Evolutionary conservation across 2,329 filamentous ascomycete species (phyloP), one percentile per base, ranked within the genome.

Genomic region (Keithomyces neogunnii): DNA sequence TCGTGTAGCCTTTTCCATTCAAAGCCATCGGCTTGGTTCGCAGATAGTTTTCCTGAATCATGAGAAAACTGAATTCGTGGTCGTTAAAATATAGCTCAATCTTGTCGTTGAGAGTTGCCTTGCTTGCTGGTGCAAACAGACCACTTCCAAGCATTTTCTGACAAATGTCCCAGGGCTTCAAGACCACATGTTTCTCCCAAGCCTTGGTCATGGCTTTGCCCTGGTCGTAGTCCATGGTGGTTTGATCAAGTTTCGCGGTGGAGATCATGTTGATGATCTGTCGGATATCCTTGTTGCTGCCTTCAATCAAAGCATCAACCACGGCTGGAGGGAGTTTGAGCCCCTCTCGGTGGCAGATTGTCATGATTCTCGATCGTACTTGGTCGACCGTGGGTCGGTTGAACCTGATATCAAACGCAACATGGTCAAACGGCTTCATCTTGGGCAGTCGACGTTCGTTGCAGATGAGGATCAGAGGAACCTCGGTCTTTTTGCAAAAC

Each of bases 21-120:
- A 88, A 73, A 4, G 69, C 76, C 54, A 84, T 77, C 3, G 93
- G 93, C 54, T 84, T 88, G 2, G 89, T 90, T 56, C 83, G 86
- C 10, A 99, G 77, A 60, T 99, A 99, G 64, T 99, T 99, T 68
- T 99, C 95, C 66, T 99, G 93, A 45, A 99, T 84, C 93, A 99
- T 97, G 49, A 99, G 75, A 63, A 85, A 93, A 62, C 90, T 96
- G 71, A 97, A 95, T 62, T 99, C 93, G 63, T 99, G 93, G 62
- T 99, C 93, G 67, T 99, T 97, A 76, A 99, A 99, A 68, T 99
- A 99, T 1, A 99, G 81, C 69, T 99, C 92, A 56, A 95, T 93
- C 75, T 99, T 99, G 68, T 99, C 92, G 65, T 97, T 97, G 36
- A 99, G 73, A 0, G 89, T 95, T 3, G 88, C 76, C 58, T 89